phyloP scores from a whole-genome alignment of 164 flowering plant genomes.

The Stephania cephalantha region DNA sequence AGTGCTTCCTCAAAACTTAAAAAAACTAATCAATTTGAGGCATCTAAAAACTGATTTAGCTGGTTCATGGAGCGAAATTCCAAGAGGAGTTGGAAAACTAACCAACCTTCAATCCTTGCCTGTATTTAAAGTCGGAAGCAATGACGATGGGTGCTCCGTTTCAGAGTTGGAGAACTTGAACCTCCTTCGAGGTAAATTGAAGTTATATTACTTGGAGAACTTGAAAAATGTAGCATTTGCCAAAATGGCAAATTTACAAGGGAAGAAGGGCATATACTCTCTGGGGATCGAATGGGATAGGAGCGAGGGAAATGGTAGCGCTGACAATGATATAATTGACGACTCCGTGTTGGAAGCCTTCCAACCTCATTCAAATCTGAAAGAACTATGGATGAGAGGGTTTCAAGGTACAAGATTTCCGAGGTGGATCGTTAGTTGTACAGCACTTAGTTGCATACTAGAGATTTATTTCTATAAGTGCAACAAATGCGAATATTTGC shows the following conservation, averaged over 20 bases:
- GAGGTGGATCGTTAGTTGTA: neutral
- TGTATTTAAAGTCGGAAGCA: slow-evolving; percentile 1
- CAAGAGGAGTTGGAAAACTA: slow-evolving; percentile 1
- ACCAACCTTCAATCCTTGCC: slow-evolving; percentile 15
- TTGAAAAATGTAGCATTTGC: slow-evolving; percentile 7
- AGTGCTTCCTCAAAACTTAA: neutral
- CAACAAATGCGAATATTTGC: neutral
- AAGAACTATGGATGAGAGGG: neutral
- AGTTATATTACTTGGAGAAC: neutral
- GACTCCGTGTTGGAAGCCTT: slow-evolving; percentile 10
- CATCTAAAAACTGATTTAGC: neutral
- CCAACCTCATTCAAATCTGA: slow-evolving; percentile 12
- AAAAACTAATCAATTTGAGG: slow-evolving; percentile 2
- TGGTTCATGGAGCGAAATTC: neutral
- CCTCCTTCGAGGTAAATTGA: slow-evolving; percentile 8
- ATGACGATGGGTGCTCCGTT: neutral
- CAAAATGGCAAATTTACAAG: slow-evolving; percentile 2
- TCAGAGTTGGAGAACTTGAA: slow-evolving; percentile 5
- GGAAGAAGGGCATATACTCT: neutral
- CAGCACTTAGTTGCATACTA: neutral
- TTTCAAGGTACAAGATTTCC: slow-evolving; percentile 10
- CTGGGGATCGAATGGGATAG: slow-evolving; percentile 7
- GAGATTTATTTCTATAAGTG: neutral
- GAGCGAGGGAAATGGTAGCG: neutral
- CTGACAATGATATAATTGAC: neutral